Evolutionary conservation across 306 rosid genomes (phyloP), one percentile per base, ranked within the genome.

Genomic region (Castanea mollissima): DNA sequence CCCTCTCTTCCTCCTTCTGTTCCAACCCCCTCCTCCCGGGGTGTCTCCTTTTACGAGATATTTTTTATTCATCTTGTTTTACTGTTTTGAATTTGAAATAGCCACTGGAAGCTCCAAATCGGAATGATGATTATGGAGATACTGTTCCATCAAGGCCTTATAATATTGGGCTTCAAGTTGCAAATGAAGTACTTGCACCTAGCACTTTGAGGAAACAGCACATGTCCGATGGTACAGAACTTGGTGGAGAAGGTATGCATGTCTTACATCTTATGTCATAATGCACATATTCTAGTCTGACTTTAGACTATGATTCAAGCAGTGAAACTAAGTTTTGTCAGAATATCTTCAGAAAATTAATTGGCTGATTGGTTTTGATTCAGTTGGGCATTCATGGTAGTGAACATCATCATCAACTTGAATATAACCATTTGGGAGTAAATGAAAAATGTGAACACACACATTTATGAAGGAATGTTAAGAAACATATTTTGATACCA

Each of bases 81-180:
- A 59, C 60, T 49, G 35, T 77, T 56, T 69, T 71, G 80, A 72
- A 74, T 83, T 52, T 92, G 81, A 80, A 86, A 79, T 89, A 91
- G 92, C 52, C 89, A 49, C 69, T 80, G 70, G 83, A 27, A 71
- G 82, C 78, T 81, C 83, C 77, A 78, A 82, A 87, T 55, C 83
- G 88, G 79, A 90, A 91, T 80, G 91, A 95, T 18, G 93, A 85
- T 46, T 95, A 93, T 84, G 99, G 98, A 80, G 97, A 86, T 73
- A 93, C 99, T 35, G 92, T 95, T 80, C 98, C 98, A 58, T 89
- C 97, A 52, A 84, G 84, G 78, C 94, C 85, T 73, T 90, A 83
- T 41, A 80, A 89, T 82, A 71, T 82, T 8, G 88, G 87, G 52
- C 71, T 73, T 77, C 91, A 78, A 59, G 90, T 75, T 54, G 88